These are phyloP conservation scores for Passalora sequoiae DNA, from an alignment of 2,329 filamentous ascomycete species.

Conservation along the genomic window DNA sequence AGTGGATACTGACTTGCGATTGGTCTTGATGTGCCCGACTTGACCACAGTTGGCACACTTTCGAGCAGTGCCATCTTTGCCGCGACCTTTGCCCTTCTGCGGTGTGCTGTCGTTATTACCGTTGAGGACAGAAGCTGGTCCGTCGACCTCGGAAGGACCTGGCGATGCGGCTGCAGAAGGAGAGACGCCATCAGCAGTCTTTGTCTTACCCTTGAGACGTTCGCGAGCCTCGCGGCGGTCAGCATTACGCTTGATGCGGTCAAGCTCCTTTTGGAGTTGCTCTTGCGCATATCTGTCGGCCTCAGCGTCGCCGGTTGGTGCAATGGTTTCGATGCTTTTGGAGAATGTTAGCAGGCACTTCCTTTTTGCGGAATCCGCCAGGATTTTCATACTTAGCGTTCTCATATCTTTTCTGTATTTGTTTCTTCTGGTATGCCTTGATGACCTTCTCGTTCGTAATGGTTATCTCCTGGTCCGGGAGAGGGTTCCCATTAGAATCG, in stretches of 20 bases:
- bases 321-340: conserved; percentile 54
- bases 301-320: conserved; percentile 62
- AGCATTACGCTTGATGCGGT: conserved; percentile 82
- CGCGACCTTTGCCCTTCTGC: conserved; percentile 35
- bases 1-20: conserved; percentile 73
- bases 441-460: conserved; percentile 72
- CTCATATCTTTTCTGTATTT: conserved; percentile 65
- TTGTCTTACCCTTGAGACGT: conserved; percentile 63
- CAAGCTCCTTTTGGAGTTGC: conserved; percentile 66
- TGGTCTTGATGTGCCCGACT: conserved; percentile 96
- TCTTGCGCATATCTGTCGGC: conserved; percentile 56
- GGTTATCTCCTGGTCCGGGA: conserved; percentile 20
- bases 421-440: conserved; percentile 76
- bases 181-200: conserved; percentile 42
- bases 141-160: conserved; percentile 45
- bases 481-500: conserved; percentile 57
- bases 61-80: conserved; percentile 65
- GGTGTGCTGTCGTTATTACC: conserved; percentile 21
- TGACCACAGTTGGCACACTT: conserved; percentile 98
- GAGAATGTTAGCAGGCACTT: conserved; percentile 22
- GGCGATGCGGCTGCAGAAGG: conserved; percentile 40
- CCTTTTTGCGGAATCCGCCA: background rate
- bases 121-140: conserved; percentile 29
- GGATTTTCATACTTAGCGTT: conserved; percentile 54
- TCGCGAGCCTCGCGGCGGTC: conserved; percentile 86